phyloP scores from a whole-genome alignment of 805 yeast species.

The Teunomyces pallodes region DNA sequence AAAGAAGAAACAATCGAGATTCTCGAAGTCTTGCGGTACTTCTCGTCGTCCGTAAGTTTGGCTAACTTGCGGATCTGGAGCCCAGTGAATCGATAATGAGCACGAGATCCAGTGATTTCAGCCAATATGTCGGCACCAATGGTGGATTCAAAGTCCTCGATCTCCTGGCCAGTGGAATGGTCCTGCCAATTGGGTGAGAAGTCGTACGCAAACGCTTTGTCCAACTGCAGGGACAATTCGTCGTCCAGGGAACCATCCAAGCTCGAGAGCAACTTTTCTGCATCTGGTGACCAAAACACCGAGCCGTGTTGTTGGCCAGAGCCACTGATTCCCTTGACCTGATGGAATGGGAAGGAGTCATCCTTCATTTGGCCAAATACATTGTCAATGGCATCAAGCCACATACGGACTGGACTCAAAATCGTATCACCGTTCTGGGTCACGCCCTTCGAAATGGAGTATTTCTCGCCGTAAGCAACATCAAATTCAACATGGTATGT shows the following conservation, averaged over 20 bases:
- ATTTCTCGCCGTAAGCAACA: conserved; percentile 51
- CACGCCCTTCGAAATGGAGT: conserved; percentile 75
- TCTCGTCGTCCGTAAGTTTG: conserved; percentile 47
- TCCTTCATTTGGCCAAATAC: conserved; percentile 51
- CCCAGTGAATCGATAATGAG: conserved; percentile 88
- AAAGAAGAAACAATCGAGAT: conserved; percentile 80
- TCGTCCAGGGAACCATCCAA: conserved; percentile 24
- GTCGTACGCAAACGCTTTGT: conserved; percentile 55
- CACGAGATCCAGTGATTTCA: conserved; percentile 74
- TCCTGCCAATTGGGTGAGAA: conserved; percentile 94
- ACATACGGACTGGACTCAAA: conserved; percentile 81
- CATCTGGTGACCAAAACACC: conserved; percentile 66
- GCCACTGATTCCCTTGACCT: conserved; percentile 70
- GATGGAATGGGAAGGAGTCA: conserved; percentile 53
- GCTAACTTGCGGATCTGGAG: conserved; percentile 81
- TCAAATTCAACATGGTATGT: conserved; percentile 75
- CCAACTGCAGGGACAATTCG: conserved; percentile 38
- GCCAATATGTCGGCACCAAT: conserved; percentile 65
- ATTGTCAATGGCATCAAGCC: conserved; percentile 79
- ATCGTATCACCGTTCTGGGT: conserved; percentile 53
- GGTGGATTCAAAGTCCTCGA: conserved; percentile 56
- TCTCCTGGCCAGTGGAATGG: conserved; percentile 76
- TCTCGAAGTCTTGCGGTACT: conserved; percentile 54
- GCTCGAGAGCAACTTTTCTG: conserved; percentile 37
- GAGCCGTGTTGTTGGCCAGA: conserved; percentile 94